Base-by-base conservation (phyloP, 495 filamentous ascomycete genomes). In the Podospora comata region DNA sequence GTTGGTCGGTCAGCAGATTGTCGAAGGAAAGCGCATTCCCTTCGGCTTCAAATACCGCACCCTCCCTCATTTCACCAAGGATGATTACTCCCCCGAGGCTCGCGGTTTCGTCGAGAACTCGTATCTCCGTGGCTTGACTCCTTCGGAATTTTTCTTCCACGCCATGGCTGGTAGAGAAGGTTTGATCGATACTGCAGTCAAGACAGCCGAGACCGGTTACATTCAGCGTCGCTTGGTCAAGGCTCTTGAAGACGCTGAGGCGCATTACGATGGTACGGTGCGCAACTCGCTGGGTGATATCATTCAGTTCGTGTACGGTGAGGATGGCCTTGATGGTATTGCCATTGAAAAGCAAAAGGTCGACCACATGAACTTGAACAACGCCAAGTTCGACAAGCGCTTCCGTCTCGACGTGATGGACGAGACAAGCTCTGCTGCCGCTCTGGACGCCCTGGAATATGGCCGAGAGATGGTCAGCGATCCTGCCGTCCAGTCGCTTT, bases 81-180 rank as follows among this genome's bases (percentile, higher is more conserved):
- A 99, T 72, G 95, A 99, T 77, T 98, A 98, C 76, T 97, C 93
- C 18, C 93, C 95, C 15, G 94, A 97, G 75, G 95, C 96, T 55
- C 88, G 94, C 79, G 95, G 95, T 48, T 99, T 99, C 78, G 94
- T 99, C 39, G 95, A 99, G 80, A 99, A 99, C 80, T 99, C 95
- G 0, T 99, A 99, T 73, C 87, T 99, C 30, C 91, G 95, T 83
- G 95, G 95, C 48, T 81, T 99, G 67, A 99, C 95, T 0, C 94
- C 95, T 2, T 90, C 91, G 1, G 95, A 99, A 73, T 99, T 98
- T 79, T 99, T 97, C 84, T 99, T 99, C 85, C 95, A 99, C 82
- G 95, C 95, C 71, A 99, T 99, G 95, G 95, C 95, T 81, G 95
- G 95, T 91, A 90, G 95, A 82, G 95, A 99, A 80, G 95, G 95